Conservation (phyloP, 1,139 yeast genomes). For the Diutina pseudorugosa region DNA sequence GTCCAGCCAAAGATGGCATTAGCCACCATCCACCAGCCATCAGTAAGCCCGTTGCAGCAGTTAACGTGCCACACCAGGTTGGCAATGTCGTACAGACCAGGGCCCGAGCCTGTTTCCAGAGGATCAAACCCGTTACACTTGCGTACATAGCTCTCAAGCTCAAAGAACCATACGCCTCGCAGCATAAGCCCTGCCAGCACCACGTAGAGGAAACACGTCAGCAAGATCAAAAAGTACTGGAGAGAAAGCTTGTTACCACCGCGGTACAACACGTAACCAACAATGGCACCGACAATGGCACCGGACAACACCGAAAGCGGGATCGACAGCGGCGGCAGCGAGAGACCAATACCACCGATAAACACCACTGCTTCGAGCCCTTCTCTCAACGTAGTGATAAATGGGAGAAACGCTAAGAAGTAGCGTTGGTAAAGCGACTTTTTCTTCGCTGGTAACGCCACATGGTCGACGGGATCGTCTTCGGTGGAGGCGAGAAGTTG, state of each 20-base stretch:
- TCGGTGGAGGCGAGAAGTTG: neutral
- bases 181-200: constrained; percentile 11
- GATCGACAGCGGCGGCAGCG: constrained; percentile 9
- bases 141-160: constrained; percentile 10
- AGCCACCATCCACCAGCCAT: constrained; percentile 14
- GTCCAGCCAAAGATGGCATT: constrained; percentile 75
- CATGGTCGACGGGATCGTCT: neutral
- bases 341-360: constrained; percentile 32
- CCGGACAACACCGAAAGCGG: constrained; percentile 10
- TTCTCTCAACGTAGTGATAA: constrained; percentile 33
- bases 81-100: constrained; percentile 11
- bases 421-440: constrained; percentile 6
- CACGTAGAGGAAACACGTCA: constrained; percentile 11
- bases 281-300: constrained; percentile 8
- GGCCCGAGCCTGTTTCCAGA: constrained; percentile 11
- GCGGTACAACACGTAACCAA: constrained; percentile 9
- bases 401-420: constrained; percentile 17
- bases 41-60: constrained; percentile 11
- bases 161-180: constrained; percentile 12
- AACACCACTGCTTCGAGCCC: constrained; percentile 38
- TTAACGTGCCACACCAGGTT: constrained; percentile 12
- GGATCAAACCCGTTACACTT: constrained; percentile 11
- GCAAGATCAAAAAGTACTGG: constrained; percentile 11
- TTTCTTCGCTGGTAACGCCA: neutral
- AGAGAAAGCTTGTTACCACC: constrained; percentile 12